Percentiles rank a stretch among this genome's conserved stretches.
phyloP scores from a whole-genome alignment of 108 stramenopile species.

The Nitzschia sp. region DNA sequence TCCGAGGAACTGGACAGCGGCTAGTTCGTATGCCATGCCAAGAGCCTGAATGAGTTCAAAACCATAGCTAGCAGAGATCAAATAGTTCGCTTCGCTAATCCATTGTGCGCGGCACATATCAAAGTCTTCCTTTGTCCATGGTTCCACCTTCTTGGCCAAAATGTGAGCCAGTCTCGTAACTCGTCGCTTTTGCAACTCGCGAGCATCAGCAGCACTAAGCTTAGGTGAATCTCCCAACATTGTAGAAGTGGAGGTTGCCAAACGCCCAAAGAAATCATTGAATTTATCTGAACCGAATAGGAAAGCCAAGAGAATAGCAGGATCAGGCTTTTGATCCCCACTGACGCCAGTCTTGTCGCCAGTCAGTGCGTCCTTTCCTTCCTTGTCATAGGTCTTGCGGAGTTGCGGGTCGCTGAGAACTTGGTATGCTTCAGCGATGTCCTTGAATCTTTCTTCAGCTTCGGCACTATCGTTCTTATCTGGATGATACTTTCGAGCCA shows the following conservation, averaged over 20 bases:
- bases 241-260: conserved; percentile 68
- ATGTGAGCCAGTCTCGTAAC: conserved; percentile 60
- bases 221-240: conserved; percentile 60
- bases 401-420: conserved; percentile 71
- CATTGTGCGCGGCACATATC: conserved; percentile 48
- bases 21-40: conserved; percentile 59
- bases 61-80: conserved; percentile 60
- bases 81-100: conserved; percentile 48
- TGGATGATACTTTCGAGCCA: conserved; percentile 91
- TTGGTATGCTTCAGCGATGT: conserved; percentile 80
- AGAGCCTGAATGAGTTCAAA: conserved; percentile 58
- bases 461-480: conserved; percentile 71
- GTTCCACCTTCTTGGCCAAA: conserved; percentile 54
- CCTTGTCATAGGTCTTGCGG: conserved; percentile 61
- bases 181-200: conserved; percentile 56
- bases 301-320: conserved; percentile 68
- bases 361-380: conserved; percentile 55
- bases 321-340: conserved; percentile 40
- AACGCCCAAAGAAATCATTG: conserved; percentile 58
- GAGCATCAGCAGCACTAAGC: conserved; percentile 47
- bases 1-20: conserved; percentile 67
- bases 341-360: conserved; percentile 60
- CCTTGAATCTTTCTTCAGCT: conserved; percentile 76
- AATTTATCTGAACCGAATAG: conserved; percentile 80
- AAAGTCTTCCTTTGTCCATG: conserved; percentile 52